Conservation (phyloP, 306 rosid species). For the Oemleria cerasiformis region DNA sequence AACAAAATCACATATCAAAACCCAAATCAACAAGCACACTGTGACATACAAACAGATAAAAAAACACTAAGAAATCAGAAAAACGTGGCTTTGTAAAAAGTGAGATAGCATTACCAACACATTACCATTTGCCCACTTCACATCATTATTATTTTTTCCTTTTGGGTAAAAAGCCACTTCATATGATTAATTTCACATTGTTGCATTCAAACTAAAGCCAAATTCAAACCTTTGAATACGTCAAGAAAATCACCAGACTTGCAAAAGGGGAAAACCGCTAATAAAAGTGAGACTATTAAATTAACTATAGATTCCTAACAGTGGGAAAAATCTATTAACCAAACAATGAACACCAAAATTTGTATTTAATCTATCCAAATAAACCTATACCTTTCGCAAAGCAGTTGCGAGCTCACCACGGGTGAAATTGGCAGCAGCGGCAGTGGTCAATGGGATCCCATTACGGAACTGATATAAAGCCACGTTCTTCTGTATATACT, state of each 20-base stretch:
- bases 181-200: background rate
- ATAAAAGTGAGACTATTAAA: background rate
- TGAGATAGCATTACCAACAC: too few relatives aligned
- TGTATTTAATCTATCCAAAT: background rate
- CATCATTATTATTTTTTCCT: background rate
- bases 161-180: background rate
- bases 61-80: too few relatives aligned
- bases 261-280: background rate
- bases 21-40: too few relatives aligned
- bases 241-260: background rate
- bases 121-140: background rate
- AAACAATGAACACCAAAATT: background rate
- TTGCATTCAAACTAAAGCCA: background rate
- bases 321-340: background rate
- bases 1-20: too few relatives aligned
- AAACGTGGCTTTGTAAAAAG: too few relatives aligned
- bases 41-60: too few relatives aligned
- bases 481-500: conserved; percentile 76
- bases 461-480: conserved; percentile 72
- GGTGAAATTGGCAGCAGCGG: conserved; percentile 82
- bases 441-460: conserved; percentile 70
- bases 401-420: conserved; percentile 84
- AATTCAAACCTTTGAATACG: background rate
- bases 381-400: conserved; percentile 55
- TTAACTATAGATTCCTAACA: background rate